Evolutionary conservation across 495 filamentous ascomycete species (phyloP), one percentile per base, ranked within the genome.

Genomic region (Hypomontagnella submonticulosa): DNA sequence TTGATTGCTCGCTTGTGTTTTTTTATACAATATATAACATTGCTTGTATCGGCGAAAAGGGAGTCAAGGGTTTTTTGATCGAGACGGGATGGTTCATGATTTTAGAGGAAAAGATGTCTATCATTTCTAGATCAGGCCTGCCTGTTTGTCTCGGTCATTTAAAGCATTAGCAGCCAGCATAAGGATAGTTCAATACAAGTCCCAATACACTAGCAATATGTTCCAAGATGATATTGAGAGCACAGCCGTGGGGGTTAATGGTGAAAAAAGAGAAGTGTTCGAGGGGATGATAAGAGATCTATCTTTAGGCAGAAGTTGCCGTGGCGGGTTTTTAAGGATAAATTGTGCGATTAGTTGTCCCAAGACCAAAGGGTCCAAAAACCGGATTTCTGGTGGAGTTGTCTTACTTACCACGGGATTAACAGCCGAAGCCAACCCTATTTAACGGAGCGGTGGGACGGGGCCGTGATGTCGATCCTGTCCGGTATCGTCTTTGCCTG

Each of bases 51-150:
- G 43, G 34, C 36, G 46, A 56, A 48, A 47, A 10, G 55, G 49
- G 55, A 36, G 32, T 36, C 37, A 19, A 18, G 37, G 23, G 57
- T 34, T n/a, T n/a, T n/a, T n/a, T 41, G 57, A 67, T 61, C 50
- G 15, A 47, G 37, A 23, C 63, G 51, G 44, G 47, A 34, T 42
- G 47, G 36, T 7, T 47, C 13, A 54, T 56, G 49, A 38, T 61
- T 58, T 12, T 46, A 43, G 64, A 61, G 53, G 43, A 34, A 20
- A 50, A 11, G 23, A 55, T 32, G 65, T 46, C 49, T 53, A 68
- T 68, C 65, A 63, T 68, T 68, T 63, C 65, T 68, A 40, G 36
- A 63, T 68, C 48, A 54, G 48, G 65, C 36, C 34, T 46, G 42
- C 32, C 34, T 18, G 48, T 15, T 49, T 57, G 47, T 43, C 43